Evolutionary conservation across 129 eudicot genomes (phyloP), one percentile per base, ranked within the genome.

Genomic region (Tanacetum coccineum): DNA sequence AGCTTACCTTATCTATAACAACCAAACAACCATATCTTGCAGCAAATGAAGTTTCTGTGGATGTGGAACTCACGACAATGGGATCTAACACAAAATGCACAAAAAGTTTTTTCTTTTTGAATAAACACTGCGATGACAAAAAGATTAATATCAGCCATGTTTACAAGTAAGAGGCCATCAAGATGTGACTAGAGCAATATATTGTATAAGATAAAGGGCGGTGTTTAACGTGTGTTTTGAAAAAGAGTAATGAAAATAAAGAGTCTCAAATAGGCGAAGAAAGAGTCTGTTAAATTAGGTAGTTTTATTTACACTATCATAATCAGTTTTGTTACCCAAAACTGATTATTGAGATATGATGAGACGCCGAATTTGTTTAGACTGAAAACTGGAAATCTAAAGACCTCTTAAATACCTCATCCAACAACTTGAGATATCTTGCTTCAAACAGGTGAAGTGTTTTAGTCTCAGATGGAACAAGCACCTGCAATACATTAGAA

Each of bases 81-180:
- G 88, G 95, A 73, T 87, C 95, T 74, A 87, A 67, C 71, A 84
- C 95, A 56, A 87, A 84, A 67, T 87, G 95, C 74, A 87, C 95
- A 64, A 87, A 87, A 20, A 82, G 70, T 62, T 70, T 78, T 62
- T 82, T 84, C 80, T 82, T 80, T 70, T 47, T 78, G 44, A 78
- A 66, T 22, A 87, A 68, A 39, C 87, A 72, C 91, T 87, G 79
- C 67, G 75, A 55, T 63, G 6, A 59, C 3, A 50, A 15, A 32
- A 2, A 52, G 3, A 72, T 63, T 36, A 30, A 20, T 40, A 72
- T 53, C 44, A 72, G 8, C 20, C 36, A 58, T 52, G 44, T 50
- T 20, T 32, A 62, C 44, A 20, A 6, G 47, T 17, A 50, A 50
- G 70, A 60, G 50, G 6, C 14, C 30, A 71, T 12, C 10, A 55